These are phyloP conservation scores for Scenedesmus sp. DNA, from an alignment of 163 green algal genomes.

Conservation along the genomic window DNA sequence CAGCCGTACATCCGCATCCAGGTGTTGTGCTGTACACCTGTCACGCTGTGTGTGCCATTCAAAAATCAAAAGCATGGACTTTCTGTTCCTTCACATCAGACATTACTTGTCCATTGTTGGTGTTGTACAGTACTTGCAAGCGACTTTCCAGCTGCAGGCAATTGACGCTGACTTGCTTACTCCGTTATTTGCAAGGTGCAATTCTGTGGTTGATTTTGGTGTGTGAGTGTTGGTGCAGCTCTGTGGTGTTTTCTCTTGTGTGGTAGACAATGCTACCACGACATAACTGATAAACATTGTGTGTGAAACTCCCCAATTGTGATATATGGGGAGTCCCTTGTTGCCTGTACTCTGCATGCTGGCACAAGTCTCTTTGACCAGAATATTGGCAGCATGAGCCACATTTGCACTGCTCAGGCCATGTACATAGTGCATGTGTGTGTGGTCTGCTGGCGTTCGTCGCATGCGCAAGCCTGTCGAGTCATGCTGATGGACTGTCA, in stretches of 20 bases:
- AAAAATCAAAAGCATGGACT: not conserved
- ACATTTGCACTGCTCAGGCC: no score
- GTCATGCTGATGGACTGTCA: not conserved
- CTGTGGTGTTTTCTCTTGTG: not conserved
- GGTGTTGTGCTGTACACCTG: not conserved
- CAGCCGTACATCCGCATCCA: not conserved
- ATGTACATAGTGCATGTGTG: no score
- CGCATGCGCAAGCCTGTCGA: not conserved
- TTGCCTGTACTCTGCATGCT: no score
- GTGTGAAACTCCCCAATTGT: no score
- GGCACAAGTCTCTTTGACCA: no score
- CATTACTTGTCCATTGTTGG: not conserved
- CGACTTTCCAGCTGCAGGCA: not conserved
- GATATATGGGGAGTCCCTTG: no score
- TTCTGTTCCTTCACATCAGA: not conserved
- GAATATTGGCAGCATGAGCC: no score
- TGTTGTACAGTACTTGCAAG: not conserved
- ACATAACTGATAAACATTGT: no score
- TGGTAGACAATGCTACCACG: not conserved
- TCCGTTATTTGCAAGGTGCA: not conserved
- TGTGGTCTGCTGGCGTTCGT: no score
- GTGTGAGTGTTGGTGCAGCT: not conserved
- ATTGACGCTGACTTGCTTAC: not conserved
- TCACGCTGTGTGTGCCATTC: not conserved
- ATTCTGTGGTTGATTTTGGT: not conserved